Evolutionary conservation across 257 asterid genomes (phyloP).

Genomic region (Plantago ovata): DNA sequence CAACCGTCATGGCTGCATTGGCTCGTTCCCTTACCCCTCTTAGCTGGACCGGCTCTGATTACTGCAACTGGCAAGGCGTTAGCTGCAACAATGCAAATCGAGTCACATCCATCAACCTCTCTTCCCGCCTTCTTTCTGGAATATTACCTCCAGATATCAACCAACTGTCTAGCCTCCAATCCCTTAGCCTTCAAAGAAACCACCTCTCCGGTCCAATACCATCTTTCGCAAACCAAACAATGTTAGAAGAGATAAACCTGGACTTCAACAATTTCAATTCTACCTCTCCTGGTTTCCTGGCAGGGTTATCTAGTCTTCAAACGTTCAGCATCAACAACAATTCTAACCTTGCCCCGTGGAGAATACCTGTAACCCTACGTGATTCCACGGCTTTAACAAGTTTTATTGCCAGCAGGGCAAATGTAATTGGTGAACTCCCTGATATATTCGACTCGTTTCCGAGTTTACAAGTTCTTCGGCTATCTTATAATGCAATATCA

Average conservation of each 20-base stretch:
- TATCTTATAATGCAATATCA: constrained; percentile 62
- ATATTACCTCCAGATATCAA: constrained; percentile 43
- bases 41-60: constrained; percentile 53
- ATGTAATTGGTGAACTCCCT: constrained; percentile 55
- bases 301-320: constrained; percentile 50
- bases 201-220: constrained; percentile 62
- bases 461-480: constrained; percentile 43
- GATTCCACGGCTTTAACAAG: constrained; percentile 44
- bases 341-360: constrained; percentile 55
- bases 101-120: constrained; percentile 49
- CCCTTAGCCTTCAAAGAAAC: constrained; percentile 53
- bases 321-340: constrained; percentile 52
- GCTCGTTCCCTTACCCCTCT: constrained; percentile 48
- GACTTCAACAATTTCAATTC: constrained; percentile 58
- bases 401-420: constrained; percentile 48
- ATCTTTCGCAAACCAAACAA: constrained; percentile 31
- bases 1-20: constrained; percentile 50
- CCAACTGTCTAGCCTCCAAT: constrained; percentile 53
- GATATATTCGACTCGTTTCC: constrained; percentile 61
- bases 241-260: constrained; percentile 45
- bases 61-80: constrained; percentile 72
- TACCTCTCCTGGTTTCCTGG: constrained; percentile 44
- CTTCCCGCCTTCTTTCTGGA: constrained; percentile 45
- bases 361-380: constrained; percentile 34
- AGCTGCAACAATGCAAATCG: constrained; percentile 43